These are phyloP conservation scores for Blastobotrys serpentis DNA, from an alignment of 1,139 yeast species.

Conservation along the genomic window DNA sequence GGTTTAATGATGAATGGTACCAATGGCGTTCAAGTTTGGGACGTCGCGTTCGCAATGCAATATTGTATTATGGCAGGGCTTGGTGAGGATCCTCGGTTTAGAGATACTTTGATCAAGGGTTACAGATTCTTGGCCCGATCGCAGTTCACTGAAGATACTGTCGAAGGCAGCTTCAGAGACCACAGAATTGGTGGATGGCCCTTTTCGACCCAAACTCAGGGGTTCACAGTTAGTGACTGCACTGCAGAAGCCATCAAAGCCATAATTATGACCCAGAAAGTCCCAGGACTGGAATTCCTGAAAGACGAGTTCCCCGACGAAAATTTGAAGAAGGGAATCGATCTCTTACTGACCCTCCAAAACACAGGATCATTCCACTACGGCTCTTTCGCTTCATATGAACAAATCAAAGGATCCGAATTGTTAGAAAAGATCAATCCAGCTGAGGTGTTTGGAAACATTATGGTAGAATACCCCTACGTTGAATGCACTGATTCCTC, in stretches of 20 bases:
- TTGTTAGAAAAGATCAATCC: slow-evolving; percentile 77
- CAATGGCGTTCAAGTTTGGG: slow-evolving; percentile 98
- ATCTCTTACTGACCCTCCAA: slow-evolving; percentile 65
- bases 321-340: slow-evolving; percentile 66
- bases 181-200: slow-evolving; percentile 94
- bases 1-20: slow-evolving; percentile 97
- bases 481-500: slow-evolving; percentile 98
- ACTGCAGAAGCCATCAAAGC: slow-evolving; percentile 97
- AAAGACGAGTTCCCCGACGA: slow-evolving; percentile 53
- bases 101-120: slow-evolving; percentile 59
- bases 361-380: slow-evolving; percentile 75
- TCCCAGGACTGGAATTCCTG: slow-evolving; percentile 51
- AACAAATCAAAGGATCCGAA: slow-evolving; percentile 79
- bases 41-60: slow-evolving; percentile 86
- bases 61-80: slow-evolving; percentile 78
- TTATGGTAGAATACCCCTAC: slow-evolving; percentile 98
- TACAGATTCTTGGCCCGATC: slow-evolving; percentile 74
- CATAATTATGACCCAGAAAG: slow-evolving; percentile 81
- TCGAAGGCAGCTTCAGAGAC: slow-evolving; percentile 77
- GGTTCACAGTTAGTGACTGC: slow-evolving; percentile 95
- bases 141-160: slow-evolving; percentile 82
- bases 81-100: slow-evolving; percentile 66
- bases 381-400: slow-evolving; percentile 94
- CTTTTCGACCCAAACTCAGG: slow-evolving; percentile 92
- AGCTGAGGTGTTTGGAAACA: slow-evolving; percentile 96